Evolutionary conservation across 495 filamentous ascomycete genomes (phyloP).

Genomic region (Lentithecium fluviatile): DNA sequence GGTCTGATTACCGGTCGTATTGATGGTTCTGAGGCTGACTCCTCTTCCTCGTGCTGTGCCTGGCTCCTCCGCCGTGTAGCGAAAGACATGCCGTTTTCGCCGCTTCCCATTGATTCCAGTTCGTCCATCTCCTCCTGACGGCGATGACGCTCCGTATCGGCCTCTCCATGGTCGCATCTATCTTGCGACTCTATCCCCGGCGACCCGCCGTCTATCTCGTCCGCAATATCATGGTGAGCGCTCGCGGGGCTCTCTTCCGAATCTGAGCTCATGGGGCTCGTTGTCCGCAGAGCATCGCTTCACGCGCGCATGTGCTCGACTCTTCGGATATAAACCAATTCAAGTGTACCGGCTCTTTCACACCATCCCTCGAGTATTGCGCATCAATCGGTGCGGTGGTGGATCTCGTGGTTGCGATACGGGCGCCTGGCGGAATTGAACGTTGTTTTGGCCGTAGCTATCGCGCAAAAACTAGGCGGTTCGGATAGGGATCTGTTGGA

Average conservation of each 20-base stretch:
- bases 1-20: constrained; percentile 7
- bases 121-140: constrained; percentile 23
- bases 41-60: neutral
- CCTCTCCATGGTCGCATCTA: neutral
- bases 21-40: constrained; percentile 18
- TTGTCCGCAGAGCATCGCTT: constrained; percentile 35
- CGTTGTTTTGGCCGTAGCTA: no score
- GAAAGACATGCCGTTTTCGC: constrained; percentile 27
- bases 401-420: no score
- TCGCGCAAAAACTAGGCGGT: no score
- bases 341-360: constrained; percentile 4
- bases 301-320: constrained; percentile 18
- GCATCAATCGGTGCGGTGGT: no score
- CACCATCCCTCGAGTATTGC: neutral
- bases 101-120: constrained; percentile 7
- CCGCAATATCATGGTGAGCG: constrained; percentile 32
- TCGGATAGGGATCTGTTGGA: no score
- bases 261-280: constrained; percentile 45
- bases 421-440: no score
- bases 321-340: neutral
- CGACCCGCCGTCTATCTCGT: constrained; percentile 5
- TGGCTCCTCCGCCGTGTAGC: constrained; percentile 10
- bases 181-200: constrained; percentile 14
- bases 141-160: no score
- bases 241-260: constrained; percentile 41